Percentiles rank a stretch among this genome's conserved stretches.
phyloP scores from a whole-genome alignment of 257 asterid species.

The Solanum dulcamara region DNA sequence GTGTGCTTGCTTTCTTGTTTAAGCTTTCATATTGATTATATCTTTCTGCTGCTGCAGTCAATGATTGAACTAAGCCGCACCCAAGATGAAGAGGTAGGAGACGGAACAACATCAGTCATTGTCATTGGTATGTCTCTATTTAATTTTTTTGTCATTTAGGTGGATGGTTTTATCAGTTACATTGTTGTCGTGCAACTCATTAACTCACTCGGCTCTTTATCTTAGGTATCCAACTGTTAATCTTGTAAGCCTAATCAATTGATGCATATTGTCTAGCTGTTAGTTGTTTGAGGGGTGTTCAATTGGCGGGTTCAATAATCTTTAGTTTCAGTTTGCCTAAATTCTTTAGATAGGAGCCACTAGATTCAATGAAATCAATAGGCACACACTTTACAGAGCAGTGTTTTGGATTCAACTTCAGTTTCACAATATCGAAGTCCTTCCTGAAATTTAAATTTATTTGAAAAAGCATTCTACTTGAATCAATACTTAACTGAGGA shows the following conservation, averaged over 20 bases:
- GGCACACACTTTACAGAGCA: not conserved
- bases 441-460: not conserved
- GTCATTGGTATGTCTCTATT: slow-evolving; percentile 60
- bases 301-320: not conserved
- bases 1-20: not conserved
- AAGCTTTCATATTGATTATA: not conserved
- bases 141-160: not conserved
- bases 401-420: not conserved
- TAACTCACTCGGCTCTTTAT: not conserved
- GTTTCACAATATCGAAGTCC: not conserved
- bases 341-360: not conserved
- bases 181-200: not conserved
- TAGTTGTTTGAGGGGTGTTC: not conserved
- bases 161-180: not conserved
- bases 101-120: slow-evolving; percentile 97
- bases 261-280: not conserved
- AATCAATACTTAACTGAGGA: not conserved
- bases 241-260: not conserved
- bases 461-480: not conserved
- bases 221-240: not conserved
- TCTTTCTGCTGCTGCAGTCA: slow-evolving; percentile 45
- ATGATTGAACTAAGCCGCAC: slow-evolving; percentile 99
- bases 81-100: slow-evolving; percentile 99
- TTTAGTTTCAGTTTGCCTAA: not conserved
- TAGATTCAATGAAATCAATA: not conserved